Percentiles rank a stretch among this genome's conserved stretches.
phyloP scores from a whole-genome alignment of 2,329 filamentous ascomycete genomes.

The Podosphaera fusca region DNA sequence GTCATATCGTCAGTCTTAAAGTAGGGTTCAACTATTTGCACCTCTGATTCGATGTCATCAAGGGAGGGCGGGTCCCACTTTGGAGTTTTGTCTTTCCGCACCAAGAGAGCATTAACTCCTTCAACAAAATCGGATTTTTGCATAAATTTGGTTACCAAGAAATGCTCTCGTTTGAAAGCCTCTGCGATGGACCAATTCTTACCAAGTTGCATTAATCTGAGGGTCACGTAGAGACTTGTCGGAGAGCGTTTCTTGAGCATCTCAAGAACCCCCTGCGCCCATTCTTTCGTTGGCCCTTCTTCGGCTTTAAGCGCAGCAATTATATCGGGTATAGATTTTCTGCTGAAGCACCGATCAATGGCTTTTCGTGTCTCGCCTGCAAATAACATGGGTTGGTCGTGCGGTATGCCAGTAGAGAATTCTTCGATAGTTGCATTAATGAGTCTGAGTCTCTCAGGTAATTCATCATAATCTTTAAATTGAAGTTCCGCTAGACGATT shows the following conservation, averaged over 20 bases:
- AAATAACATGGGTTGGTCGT: conserved; percentile 43
- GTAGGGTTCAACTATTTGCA: conserved; percentile 40
- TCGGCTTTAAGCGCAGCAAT: conserved; percentile 26
- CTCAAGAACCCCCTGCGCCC: conserved; percentile 56
- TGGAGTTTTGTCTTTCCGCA: conserved; percentile 33
- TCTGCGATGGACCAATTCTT: conserved; percentile 57
- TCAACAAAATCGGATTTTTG: conserved; percentile 72
- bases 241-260: conserved; percentile 64
- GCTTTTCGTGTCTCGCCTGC: conserved; percentile 49
- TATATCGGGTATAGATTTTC: conserved; percentile 45
- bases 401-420: conserved; percentile 65
- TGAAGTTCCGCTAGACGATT: conserved; percentile 68
- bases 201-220: conserved; percentile 62
- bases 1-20: conserved; percentile 29
- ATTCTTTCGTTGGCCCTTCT: conserved; percentile 30
- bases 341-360: conserved; percentile 65
- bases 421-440: conserved; percentile 84
- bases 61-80: conserved; percentile 56
- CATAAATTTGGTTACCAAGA: conserved; percentile 78
- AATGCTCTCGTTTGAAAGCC: conserved; percentile 67
- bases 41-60: conserved; percentile 33
- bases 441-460: conserved; percentile 39
- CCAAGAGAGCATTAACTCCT: conserved; percentile 63
- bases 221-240: conserved; percentile 62
- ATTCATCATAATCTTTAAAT: conserved; percentile 54